A percentile compares a stretch with the other conserved stretches of the same genome.
phyloP scores from a whole-genome alignment of 2,329 filamentous ascomycete species.

The Ceratocystis papillata region DNA sequence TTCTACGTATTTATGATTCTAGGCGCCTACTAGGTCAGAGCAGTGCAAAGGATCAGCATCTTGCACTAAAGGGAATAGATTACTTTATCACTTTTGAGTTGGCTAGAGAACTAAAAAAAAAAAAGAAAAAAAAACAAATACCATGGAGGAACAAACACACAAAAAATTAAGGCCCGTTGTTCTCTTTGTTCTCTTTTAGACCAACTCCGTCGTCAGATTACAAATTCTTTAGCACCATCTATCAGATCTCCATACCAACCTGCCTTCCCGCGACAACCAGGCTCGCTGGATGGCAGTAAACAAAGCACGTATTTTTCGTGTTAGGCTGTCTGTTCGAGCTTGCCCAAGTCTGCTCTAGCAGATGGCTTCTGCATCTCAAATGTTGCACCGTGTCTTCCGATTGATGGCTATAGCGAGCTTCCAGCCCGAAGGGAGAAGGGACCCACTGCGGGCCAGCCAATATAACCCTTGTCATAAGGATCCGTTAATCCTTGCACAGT shows the following conservation, averaged over 20 bases:
- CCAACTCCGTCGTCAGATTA: background rate
- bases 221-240: background rate
- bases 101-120: background rate
- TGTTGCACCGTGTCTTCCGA: background rate
- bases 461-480: conserved; percentile 8
- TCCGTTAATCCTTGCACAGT: background rate
- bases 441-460: background rate
- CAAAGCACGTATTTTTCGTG: too few species aligned
- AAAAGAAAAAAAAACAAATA: background rate
- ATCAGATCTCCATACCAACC: too few species aligned
- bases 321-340: too few species aligned
- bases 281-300: too few species aligned
- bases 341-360: too few species aligned
- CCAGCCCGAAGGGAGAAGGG: background rate
- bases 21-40: background rate
- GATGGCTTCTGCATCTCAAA: too few species aligned
- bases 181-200: background rate
- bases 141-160: too few species aligned
- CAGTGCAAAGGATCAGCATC: background rate
- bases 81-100: background rate
- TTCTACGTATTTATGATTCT: background rate
- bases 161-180: background rate
- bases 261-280: too few species aligned
- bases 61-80: background rate
- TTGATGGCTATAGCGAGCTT: background rate